Evolutionary conservation across 345 rosid species (phyloP), one percentile per base, ranked within the genome.

Genomic region (Hypericum perforatum): DNA sequence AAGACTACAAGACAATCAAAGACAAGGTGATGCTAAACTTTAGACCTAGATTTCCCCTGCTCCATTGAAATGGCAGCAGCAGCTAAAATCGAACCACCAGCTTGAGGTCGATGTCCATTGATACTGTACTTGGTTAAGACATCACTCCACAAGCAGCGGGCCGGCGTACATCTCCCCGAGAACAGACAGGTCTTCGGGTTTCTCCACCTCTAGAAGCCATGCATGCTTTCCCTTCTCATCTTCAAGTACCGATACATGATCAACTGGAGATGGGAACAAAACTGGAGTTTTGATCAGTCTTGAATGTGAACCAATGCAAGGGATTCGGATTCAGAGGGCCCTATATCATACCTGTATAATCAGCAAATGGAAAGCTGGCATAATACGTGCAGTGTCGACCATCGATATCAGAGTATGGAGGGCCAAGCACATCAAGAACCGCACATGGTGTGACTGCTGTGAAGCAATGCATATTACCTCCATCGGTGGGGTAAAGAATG

Each of bases 391-490:
- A 92, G 58, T 76, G 86, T 8, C 98, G 82, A 11, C 94, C 95
- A 0, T 89, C 95, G 0, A 70, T 70, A 48, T 76, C 85, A 0
- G 72, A 70, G 67, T 92, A 92, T 5, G 99, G 97, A 50, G 99
- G 99, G 32, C 91, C 91, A 16, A 89, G 81, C 50, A 92, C 94
- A 10, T 92, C 99, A 5, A 92, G 76, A 47, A 92, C 91, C 0
- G 99, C 97, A 16, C 99, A 92, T 0, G 94, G 82, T 0, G 95
- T 89, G 56, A 66, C 71, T 0, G 87, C 97, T 1, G 89, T 84
- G 78, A 92, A 85, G 69, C 91, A 57, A 68, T 92, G 99, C 89
- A 92, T 85, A 76, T 92, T 92, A 57, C 99, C 99, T 46, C 95
- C 99, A 43, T 85, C 87, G 15, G 78, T 77, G 6, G 99, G 99